Evolutionary conservation across 2,329 filamentous ascomycete genomes (phyloP), one percentile per base, ranked within the genome.

Genomic region (Nemania sp.): DNA sequence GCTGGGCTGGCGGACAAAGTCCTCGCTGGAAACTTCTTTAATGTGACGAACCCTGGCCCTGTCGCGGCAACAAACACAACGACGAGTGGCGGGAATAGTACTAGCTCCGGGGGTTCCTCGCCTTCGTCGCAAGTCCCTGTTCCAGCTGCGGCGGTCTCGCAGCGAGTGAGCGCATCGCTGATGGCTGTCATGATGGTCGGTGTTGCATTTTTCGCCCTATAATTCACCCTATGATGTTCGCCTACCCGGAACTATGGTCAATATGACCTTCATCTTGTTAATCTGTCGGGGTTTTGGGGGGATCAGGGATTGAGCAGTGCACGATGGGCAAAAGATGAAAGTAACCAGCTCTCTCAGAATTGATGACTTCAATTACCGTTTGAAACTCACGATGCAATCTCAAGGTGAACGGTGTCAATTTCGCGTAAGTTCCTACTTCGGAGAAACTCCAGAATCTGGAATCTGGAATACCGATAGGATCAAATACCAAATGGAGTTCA

Each of bases 21-120:
- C n/a, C 63, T 79, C n/a, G 78, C 78, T 0, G 77, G 75, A 4
- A 79, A 79, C 67, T 79, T 72, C 65, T 79, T 79, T 71, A 76
- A 76, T 26, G 77, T 79, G 32, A 77, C 77, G n/a, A 78, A 78
- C 53, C 70, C 75, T 0, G 76, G 76, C 2, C 73, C 74, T 1
- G 64, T 56, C 29, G 5, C 32, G 43, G 60, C 47, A 24, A 26
- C 47, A 51, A 51, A 18, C 18, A 0, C 45, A 29, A 38, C 49
- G 18, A 41, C 70, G 38, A 43, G 38, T 13, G 47, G 41, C 13
- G 45, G 45, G 20, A 59, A 59, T 20, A 72, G 69, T 57, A 73
- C 71, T 22, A 70, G 54, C 29, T 43, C 72, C 32, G 65, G 38
- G 11, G 65, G 41, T 43, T 43, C 47, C 18, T 43, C 47, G 13